Evolutionary conservation across 2,329 filamentous ascomycete species (phyloP).

Genomic region (Sphaceloma murrayae): DNA sequence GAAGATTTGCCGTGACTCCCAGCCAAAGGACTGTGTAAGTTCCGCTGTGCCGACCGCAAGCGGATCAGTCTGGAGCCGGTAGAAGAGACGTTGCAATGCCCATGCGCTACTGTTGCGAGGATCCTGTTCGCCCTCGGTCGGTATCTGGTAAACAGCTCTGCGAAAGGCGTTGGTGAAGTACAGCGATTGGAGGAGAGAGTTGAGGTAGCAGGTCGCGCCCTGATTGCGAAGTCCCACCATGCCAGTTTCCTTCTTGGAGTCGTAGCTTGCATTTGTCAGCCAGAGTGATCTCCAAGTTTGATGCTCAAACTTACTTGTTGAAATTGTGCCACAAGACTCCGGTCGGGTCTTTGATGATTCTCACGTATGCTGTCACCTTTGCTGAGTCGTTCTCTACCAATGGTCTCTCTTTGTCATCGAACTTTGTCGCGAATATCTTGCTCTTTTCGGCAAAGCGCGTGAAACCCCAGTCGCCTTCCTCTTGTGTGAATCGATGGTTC

Average conservation of each 20-base stretch:
- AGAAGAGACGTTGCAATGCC: conserved; percentile 86
- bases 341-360: conserved; percentile 76
- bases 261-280: conserved; percentile 47
- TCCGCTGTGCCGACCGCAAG: conserved; percentile 81
- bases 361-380: conserved; percentile 74
- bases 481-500: conserved; percentile 91
- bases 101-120: conserved; percentile 77
- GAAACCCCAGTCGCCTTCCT: conserved; percentile 97
- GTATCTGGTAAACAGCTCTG: conserved; percentile 96
- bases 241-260: conserved; percentile 98
- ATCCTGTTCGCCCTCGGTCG: conserved; percentile 74
- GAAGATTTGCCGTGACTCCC: conserved; percentile 96
- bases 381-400: conserved; percentile 67
- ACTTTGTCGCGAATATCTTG: conserved; percentile 69
- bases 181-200: conserved; percentile 39
- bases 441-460: conserved; percentile 89
- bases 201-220: conserved; percentile 58
- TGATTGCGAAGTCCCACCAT: conserved; percentile 96
- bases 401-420: conserved; percentile 59
- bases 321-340: conserved; percentile 89
- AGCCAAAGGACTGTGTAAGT: conserved; percentile 91
- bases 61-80: conserved; percentile 80
- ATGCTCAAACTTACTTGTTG: conserved; percentile 46
- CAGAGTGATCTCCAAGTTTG: neutral
- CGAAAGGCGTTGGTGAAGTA: conserved; percentile 70